Conservation (phyloP, 1,284 basidiomycete species). For the Papiliotrema nemorosa region DNA sequence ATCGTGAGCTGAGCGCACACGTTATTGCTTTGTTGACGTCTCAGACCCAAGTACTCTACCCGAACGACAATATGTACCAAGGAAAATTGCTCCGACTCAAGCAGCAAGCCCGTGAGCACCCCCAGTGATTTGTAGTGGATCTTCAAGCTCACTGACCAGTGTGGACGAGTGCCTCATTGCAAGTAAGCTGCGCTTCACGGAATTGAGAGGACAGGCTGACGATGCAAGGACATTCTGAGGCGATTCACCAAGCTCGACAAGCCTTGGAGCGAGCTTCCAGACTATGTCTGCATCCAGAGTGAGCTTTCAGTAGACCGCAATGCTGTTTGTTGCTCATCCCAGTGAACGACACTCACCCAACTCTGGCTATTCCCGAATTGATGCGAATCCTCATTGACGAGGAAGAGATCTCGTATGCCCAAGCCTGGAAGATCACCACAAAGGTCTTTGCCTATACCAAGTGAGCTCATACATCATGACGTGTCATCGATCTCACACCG, state of each 20-base stretch:
- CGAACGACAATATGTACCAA: conserved; percentile 51
- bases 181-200: not conserved
- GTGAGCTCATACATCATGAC: conserved; percentile 11
- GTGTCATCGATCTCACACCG: conserved; percentile 2
- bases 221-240: conserved; percentile 70
- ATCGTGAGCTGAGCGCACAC: conserved; percentile 52
- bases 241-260: conserved; percentile 51
- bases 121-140: not conserved
- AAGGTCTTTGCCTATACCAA: conserved; percentile 93
- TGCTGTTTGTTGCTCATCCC: conserved; percentile 1
- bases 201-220: too few species aligned
- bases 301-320: not conserved
- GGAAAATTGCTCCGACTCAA: conserved; percentile 89
- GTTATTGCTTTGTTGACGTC: not conserved
- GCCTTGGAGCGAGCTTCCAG: conserved; percentile 59
- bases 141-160: conserved; percentile 4
- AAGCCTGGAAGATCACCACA: conserved; percentile 79
- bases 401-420: conserved; percentile 76
- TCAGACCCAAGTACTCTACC: conserved; percentile 71
- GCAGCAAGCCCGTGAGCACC: conserved; percentile 66
- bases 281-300: conserved; percentile 79
- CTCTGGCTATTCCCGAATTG: conserved; percentile 86
- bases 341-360: conserved; percentile 77
- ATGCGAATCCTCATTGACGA: conserved; percentile 80
- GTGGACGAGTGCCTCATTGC: conserved; percentile 52